Conservation (phyloP, 805 yeast genomes). For the Pichia phayaonensis region DNA sequence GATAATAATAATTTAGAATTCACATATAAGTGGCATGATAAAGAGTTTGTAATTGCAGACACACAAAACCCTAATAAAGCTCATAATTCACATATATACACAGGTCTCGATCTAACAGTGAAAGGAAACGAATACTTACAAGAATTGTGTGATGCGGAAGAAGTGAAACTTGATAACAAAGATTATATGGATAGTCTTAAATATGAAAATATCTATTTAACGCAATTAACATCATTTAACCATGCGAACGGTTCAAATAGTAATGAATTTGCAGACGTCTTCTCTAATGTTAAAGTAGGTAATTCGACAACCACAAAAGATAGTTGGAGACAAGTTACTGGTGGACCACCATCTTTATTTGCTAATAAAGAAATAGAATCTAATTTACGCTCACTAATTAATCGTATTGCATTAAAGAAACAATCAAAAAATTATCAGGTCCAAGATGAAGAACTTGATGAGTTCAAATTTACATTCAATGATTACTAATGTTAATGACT, state of each 20-base stretch:
- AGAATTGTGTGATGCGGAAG: slow-evolving; percentile 3
- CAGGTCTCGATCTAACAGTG: slow-evolving; percentile 5
- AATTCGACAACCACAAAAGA: background rate
- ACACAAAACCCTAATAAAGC: background rate
- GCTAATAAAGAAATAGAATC: background rate
- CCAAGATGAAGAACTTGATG: background rate
- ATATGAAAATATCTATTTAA: slow-evolving; percentile 1
- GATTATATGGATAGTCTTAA: slow-evolving; percentile 3
- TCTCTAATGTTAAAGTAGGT: slow-evolving; percentile 1
- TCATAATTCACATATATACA: background rate
- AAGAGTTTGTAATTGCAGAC: slow-evolving; percentile 2
- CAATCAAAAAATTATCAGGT: background rate
- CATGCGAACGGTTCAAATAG: background rate
- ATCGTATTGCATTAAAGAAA: background rate
- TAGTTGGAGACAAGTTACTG: slow-evolving; percentile 2
- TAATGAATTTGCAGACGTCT: background rate
- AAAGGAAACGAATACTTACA: slow-evolving; percentile 7
- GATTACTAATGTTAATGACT: background rate
- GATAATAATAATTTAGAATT: background rate
- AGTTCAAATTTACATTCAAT: slow-evolving; percentile 3
- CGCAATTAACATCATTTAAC: background rate
- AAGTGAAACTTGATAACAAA: background rate
- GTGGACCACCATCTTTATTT: slow-evolving; percentile 4
- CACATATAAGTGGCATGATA: background rate
- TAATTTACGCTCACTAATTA: background rate